Conservation (phyloP, 495 filamentous ascomycete species). For the Penicillium crystallinum region DNA sequence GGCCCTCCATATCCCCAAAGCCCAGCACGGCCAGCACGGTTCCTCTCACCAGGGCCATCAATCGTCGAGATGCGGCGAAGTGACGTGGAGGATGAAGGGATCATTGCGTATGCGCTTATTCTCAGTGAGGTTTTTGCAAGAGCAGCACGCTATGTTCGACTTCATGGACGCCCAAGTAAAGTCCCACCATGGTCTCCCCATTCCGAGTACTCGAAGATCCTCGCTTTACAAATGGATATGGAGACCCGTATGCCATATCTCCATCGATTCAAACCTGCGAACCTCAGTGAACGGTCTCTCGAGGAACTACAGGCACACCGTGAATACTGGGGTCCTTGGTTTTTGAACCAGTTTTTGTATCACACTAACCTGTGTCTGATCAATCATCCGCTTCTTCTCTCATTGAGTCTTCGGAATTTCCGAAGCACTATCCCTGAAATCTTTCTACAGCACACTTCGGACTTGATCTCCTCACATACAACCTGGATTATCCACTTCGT, state of each 20-base stretch:
- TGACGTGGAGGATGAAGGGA: constrained; percentile 38
- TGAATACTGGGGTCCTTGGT: constrained; percentile 47
- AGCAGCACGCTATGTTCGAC: constrained; percentile 40
- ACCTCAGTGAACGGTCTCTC: constrained; percentile 33
- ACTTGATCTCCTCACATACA: constrained; percentile 43
- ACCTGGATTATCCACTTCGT: constrained; percentile 48
- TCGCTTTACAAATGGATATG: constrained; percentile 44
- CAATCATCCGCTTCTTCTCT: constrained; percentile 44
- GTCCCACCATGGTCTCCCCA: constrained; percentile 47
- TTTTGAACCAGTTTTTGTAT: constrained; percentile 46
- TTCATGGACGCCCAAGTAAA: constrained; percentile 38
- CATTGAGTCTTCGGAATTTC: constrained; percentile 41
- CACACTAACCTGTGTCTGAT: constrained; percentile 46
- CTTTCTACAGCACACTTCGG: constrained; percentile 44
- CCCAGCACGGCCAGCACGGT: constrained; percentile 20
- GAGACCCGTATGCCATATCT: constrained; percentile 44
- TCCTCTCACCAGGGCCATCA: constrained; percentile 17
- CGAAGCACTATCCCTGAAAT: constrained; percentile 46
- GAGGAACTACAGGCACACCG: constrained; percentile 38
- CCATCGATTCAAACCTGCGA: constrained; percentile 43
- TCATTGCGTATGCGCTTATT: constrained; percentile 44
- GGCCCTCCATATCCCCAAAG: constrained; percentile 34
- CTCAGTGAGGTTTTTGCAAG: constrained; percentile 43
- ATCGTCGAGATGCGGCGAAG: constrained; percentile 17
- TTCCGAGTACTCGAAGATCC: constrained; percentile 45